Percentiles rank a stretch among this genome's conserved stretches.
Conservation (phyloP, 345 rosid species). For the Salix viminalis region DNA sequence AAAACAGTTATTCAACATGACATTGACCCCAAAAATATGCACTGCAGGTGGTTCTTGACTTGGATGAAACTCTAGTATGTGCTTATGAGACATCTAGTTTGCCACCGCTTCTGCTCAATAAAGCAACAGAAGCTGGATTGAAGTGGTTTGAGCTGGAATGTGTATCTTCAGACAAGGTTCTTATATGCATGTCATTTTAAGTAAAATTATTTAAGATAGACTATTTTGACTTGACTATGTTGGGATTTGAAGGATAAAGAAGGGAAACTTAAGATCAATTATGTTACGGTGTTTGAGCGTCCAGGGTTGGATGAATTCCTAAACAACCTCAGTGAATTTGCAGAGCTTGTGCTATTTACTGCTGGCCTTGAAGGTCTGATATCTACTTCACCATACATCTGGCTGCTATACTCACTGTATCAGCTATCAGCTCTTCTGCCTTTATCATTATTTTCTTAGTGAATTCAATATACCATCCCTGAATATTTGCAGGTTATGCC, state of each 20-base stretch:
- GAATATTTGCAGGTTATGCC: conserved; percentile 65
- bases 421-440: not conserved
- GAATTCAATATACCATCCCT: not conserved
- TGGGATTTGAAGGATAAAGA: conserved; percentile 62
- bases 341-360: conserved; percentile 89
- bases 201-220: conserved; percentile 2
- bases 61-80: conserved; percentile 94
- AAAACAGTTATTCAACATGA: not conserved
- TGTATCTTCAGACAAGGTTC: conserved; percentile 86
- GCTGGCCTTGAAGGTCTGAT: conserved; percentile 95
- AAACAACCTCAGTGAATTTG: conserved; percentile 65
- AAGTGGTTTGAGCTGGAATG: conserved; percentile 92
- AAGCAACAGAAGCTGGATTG: conserved; percentile 74
- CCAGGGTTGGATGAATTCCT: conserved; percentile 86
- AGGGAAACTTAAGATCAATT: conserved; percentile 81
- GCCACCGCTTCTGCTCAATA: conserved; percentile 53
- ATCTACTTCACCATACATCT: conserved; percentile 1
- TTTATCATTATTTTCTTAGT: not conserved
- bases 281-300: conserved; percentile 95
- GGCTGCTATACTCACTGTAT: not conserved
- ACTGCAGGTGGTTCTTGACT: conserved; percentile 88
- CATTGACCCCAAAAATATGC: not conserved
- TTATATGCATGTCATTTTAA: conserved; percentile 3
- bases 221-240: conserved; percentile 29
- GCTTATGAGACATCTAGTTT: conserved; percentile 86